Conservation (phyloP, 2,329 filamentous ascomycete genomes). For the Phaeosphaeria sp. region DNA sequence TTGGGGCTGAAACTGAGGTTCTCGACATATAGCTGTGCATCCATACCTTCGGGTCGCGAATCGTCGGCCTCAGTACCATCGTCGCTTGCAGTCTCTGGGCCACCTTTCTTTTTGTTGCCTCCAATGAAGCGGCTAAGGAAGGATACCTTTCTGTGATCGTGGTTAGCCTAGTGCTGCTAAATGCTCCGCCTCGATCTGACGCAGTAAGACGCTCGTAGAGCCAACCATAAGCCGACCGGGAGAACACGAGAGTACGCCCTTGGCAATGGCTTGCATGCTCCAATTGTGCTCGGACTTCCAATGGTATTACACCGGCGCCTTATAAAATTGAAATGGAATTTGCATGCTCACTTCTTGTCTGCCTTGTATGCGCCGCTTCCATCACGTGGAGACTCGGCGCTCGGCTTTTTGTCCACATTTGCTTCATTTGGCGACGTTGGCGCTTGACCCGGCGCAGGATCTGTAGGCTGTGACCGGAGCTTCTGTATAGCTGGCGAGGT, state of each 20-base stretch:
- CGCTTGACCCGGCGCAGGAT: slow-evolving; percentile 35
- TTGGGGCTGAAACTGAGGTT: slow-evolving; percentile 79
- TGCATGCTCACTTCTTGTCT: slow-evolving; percentile 47
- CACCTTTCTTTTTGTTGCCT: slow-evolving; percentile 73
- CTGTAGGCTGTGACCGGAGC: slow-evolving; percentile 57
- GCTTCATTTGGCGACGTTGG: slow-evolving; percentile 57
- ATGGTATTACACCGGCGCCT: background rate
- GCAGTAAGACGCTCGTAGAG: slow-evolving; percentile 37
- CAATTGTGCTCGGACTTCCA: background rate
- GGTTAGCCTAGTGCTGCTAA: slow-evolving; percentile 25
- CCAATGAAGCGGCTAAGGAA: slow-evolving; percentile 89
- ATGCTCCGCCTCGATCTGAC: slow-evolving; percentile 23
- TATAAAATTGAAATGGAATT: background rate
- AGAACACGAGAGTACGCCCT: slow-evolving; percentile 1
- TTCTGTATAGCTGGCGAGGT: slow-evolving; percentile 66
- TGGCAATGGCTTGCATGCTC: background rate
- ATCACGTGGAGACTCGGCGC: slow-evolving; percentile 33
- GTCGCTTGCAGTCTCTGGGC: slow-evolving; percentile 57
- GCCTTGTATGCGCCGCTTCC: slow-evolving; percentile 25
- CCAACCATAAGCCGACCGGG: slow-evolving; percentile 9
- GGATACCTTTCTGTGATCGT: slow-evolving; percentile 74
- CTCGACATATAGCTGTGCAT: slow-evolving; percentile 80
- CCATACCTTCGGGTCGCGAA: slow-evolving; percentile 76
- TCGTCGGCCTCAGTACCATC: slow-evolving; percentile 75
- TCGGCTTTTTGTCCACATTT: slow-evolving; percentile 48